These are phyloP conservation scores for Aspergillus flavus DNA, from an alignment of 2,329 filamentous ascomycete species.

Conservation along the genomic window DNA sequence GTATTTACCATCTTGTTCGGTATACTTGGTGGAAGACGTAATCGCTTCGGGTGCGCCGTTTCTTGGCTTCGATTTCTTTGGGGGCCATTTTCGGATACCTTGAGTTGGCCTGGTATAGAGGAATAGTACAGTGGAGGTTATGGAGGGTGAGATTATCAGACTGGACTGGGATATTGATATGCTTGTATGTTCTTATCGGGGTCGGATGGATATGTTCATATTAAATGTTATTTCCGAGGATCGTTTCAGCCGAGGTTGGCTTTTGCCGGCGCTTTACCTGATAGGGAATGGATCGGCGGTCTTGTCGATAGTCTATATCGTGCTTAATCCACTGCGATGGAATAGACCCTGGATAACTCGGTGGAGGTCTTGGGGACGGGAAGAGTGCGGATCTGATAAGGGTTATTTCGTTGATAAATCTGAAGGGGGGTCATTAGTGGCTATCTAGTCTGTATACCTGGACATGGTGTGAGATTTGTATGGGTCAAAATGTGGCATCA, in stretches of 20 bases:
- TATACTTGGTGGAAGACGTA: conserved; percentile 82
- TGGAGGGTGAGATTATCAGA: neutral
- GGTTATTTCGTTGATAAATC: neutral
- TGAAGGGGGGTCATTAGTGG: neutral
- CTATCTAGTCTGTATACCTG: neutral
- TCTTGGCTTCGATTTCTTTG: conserved; percentile 55
- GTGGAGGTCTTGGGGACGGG: neutral
- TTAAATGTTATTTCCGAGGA: neutral
- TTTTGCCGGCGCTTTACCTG: neutral
- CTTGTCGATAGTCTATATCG: neutral
- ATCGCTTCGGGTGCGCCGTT: conserved; percentile 64
- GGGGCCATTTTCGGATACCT: conserved; percentile 22
- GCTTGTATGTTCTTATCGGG: neutral
- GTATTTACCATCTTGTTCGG: conserved; percentile 74
- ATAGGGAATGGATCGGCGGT: neutral
- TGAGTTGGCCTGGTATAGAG: neutral
- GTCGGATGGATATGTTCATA: neutral
- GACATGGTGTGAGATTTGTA: neutral
- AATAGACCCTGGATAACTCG: neutral
- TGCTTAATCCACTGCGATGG: neutral
- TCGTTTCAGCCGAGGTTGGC: neutral
- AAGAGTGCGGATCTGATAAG: neutral
- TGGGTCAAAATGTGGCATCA: neutral
- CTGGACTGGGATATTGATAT: neutral
- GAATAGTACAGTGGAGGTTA: neutral